A percentile compares a stretch with the other conserved stretches of the same genome.
These are phyloP conservation scores for Neurospora africana DNA, from an alignment of 495 filamentous ascomycete genomes.

Conservation along the genomic window DNA sequence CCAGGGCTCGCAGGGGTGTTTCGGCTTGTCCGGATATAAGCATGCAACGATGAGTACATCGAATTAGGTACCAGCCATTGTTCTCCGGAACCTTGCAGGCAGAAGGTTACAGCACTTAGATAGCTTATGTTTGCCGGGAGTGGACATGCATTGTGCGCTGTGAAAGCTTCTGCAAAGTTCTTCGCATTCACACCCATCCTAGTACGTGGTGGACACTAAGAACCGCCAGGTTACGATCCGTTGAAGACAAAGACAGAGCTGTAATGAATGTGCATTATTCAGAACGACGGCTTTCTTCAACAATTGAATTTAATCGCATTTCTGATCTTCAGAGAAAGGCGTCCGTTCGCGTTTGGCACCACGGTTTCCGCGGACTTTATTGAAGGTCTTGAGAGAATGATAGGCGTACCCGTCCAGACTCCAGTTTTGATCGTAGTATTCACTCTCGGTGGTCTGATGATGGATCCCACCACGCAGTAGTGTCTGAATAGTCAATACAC, in stretches of 20 bases:
- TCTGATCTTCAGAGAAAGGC: neutral
- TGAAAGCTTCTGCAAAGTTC: neutral
- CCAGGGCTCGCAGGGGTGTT: no score
- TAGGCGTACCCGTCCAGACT: neutral
- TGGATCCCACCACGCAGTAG: neutral
- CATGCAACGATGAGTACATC: neutral
- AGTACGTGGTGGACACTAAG: neutral
- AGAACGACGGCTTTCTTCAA: neutral
- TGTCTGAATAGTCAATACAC: neutral
- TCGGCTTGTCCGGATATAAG: neutral
- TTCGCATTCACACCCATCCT: neutral
- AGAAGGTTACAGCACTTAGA: neutral
- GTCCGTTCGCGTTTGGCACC: neutral
- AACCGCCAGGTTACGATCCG: neutral
- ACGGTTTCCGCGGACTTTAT: neutral
- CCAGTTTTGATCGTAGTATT: neutral
- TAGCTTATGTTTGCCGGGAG: neutral
- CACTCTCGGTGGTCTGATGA: neutral
- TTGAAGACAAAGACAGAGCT: neutral
- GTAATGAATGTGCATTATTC: neutral
- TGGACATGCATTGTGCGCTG: neutral
- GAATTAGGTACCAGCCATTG: neutral
- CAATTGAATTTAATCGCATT: neutral
- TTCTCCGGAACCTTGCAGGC: neutral
- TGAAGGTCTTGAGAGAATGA: neutral